phyloP scores from a whole-genome alignment of 169 alveolate species.

The Amoebophrya sp. region DNA sequence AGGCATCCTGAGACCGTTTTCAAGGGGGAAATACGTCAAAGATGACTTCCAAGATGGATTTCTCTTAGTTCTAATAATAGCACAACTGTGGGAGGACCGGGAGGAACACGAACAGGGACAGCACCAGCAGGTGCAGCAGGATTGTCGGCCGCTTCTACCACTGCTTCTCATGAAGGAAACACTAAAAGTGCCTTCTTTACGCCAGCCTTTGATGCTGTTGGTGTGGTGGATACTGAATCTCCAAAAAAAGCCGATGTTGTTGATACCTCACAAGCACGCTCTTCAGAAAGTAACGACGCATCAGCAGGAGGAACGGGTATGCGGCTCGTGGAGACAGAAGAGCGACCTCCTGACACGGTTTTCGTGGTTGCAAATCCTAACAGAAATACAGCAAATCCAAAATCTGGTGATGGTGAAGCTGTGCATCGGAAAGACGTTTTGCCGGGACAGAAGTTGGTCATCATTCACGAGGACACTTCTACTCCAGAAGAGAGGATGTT shows the following conservation, averaged over 20 bases:
- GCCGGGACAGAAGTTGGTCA: too few relatives aligned
- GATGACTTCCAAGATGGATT: too few relatives aligned
- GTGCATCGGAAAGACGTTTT: too few relatives aligned
- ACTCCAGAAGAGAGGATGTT: too few relatives aligned
- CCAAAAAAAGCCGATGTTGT: background rate
- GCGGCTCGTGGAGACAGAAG: background rate
- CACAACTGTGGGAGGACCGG: background rate
- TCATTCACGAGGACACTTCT: too few relatives aligned
- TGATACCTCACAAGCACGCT: background rate
- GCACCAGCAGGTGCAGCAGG: background rate
- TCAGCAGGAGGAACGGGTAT: too few relatives aligned
- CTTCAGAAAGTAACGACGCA: background rate
- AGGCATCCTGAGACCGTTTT: background rate
- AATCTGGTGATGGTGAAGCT: too few relatives aligned
- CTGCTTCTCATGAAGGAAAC: background rate
- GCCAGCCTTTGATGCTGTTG: background rate
- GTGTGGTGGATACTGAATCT: background rate
- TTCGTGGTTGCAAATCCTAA: background rate
- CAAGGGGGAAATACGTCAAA: background rate
- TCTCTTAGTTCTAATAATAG: too few relatives aligned
- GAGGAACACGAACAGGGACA: background rate
- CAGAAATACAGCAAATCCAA: too few relatives aligned
- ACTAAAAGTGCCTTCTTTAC: background rate
- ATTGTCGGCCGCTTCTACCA: background rate
- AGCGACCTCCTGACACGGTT: background rate